phyloP scores from a whole-genome alignment of 192 early-diverging fungal species.

The Helicostylum pulchrum region DNA sequence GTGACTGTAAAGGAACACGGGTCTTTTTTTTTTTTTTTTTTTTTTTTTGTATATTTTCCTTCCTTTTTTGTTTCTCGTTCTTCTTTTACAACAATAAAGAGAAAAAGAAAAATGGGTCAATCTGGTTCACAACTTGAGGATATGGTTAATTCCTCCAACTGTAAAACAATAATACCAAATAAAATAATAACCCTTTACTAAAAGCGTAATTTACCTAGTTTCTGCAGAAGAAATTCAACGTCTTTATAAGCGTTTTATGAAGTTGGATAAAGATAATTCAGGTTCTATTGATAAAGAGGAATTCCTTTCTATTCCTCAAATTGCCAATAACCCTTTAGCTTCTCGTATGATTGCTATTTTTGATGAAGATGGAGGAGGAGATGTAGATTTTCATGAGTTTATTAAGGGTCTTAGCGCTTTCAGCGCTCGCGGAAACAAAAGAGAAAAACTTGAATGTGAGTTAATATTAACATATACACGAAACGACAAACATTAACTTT shows the following conservation, averaged over 20 bases:
- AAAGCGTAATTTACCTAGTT: conserved; percentile 42
- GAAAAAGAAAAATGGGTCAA: conserved; percentile 53
- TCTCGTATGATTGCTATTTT: conserved; percentile 95
- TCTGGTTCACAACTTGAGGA: conserved; percentile 70
- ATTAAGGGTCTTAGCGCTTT: conserved; percentile 93
- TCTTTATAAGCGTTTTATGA: conserved; percentile 98
- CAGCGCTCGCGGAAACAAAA: conserved; percentile 89
- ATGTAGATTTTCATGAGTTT: conserved; percentile 99
- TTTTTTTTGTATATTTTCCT: no score
- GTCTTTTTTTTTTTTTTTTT: no score
- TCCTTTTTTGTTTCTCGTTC: no score
- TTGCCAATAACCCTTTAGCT: conserved; percentile 96
- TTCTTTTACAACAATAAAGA: no score
- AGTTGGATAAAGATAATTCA: conserved; percentile 96
- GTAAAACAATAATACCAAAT: conserved; percentile 41
- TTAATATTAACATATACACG: conserved; percentile 7
- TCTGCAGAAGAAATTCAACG: conserved; percentile 94
- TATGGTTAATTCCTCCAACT: conserved; percentile 75
- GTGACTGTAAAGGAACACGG: no score
- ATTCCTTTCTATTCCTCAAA: conserved; percentile 94
- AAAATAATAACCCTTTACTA: background rate
- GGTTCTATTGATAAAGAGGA: conserved; percentile 97
- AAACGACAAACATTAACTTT: background rate
- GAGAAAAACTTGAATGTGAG: conserved; percentile 92
- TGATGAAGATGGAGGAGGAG: conserved; percentile 96